Evolutionary conservation across 2,329 filamentous ascomycete genomes (phyloP).

Genomic region (Trichoderma hamatum): DNA sequence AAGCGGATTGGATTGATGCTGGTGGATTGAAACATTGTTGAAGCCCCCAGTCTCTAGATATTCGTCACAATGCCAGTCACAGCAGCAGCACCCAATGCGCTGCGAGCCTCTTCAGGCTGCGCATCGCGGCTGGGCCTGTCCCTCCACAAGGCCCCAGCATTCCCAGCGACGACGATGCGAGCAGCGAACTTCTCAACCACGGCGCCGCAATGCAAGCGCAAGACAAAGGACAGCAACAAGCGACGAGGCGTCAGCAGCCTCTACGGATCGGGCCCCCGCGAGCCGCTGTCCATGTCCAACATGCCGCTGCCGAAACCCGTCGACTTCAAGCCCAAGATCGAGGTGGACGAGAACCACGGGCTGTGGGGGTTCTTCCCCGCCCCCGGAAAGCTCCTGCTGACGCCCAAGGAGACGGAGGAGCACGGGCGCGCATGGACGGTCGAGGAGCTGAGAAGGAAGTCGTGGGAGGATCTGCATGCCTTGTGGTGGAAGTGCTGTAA

Average conservation of each 20-base stretch:
- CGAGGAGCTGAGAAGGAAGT: constrained; percentile 83
- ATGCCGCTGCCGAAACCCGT: constrained; percentile 72
- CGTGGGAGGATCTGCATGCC: constrained; percentile 88
- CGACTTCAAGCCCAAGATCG: constrained; percentile 60
- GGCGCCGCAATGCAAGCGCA: constrained; percentile 51
- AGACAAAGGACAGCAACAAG: constrained; percentile 73
- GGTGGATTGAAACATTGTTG: constrained; percentile 4
- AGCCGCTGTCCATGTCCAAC: constrained; percentile 73
- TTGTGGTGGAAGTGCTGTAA: constrained; percentile 95
- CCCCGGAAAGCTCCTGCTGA: constrained; percentile 67
- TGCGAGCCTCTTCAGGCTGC: constrained; percentile 37
- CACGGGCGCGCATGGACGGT: constrained; percentile 84
- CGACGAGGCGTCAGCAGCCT: constrained; percentile 81
- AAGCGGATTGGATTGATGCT: not conserved
- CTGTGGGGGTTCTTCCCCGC: constrained; percentile 90
- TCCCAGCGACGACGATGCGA: constrained; percentile 26
- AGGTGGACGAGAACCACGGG: constrained; percentile 75
- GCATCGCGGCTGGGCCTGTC: constrained; percentile 26
- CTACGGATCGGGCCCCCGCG: constrained; percentile 73
- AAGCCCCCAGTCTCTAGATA: not conserved
- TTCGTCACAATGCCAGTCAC: constrained; percentile 36
- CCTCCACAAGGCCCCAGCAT: constrained; percentile 8
- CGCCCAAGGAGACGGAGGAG: constrained; percentile 69
- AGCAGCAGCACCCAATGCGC: constrained; percentile 32
- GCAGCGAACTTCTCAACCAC: constrained; percentile 57